phyloP scores from a whole-genome alignment of 331 rosid species.

The Pyrus hybrid region DNA sequence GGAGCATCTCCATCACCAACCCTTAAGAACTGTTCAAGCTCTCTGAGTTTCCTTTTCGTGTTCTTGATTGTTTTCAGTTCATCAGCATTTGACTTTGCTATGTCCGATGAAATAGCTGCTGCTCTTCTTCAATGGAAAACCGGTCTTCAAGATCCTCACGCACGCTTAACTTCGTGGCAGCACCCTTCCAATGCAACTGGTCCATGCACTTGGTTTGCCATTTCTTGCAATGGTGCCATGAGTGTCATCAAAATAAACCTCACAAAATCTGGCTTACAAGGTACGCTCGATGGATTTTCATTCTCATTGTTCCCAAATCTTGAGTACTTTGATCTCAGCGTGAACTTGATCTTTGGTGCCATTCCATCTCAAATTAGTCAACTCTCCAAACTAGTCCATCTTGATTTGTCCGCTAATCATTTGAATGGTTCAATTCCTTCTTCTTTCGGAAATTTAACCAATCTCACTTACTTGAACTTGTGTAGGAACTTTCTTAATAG shows the following conservation, averaged over 20 bases:
- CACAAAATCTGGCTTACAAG: constrained; percentile 7
- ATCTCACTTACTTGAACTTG: constrained; percentile 1
- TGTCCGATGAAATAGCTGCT: neutral
- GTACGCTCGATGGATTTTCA: constrained; percentile 19
- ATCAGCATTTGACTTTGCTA: neutral
- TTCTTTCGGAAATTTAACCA: constrained; percentile 10
- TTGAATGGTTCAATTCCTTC: constrained; percentile 14
- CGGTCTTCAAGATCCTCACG: neutral
- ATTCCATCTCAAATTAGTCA: constrained; percentile 15
- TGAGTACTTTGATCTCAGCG: constrained; percentile 12
- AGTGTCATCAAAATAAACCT: constrained; percentile 13
- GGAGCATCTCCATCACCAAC: neutral
- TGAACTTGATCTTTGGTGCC: constrained; percentile 2
- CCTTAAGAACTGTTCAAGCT: neutral
- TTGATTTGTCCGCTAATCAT: constrained; percentile 17
- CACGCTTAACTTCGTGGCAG: constrained; percentile 16
- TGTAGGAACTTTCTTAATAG: constrained; percentile 4
- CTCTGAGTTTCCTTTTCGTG: neutral
- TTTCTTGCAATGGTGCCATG: constrained; percentile 9
- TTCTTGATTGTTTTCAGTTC: neutral
- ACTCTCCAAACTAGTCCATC: constrained; percentile 16
- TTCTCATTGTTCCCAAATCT: constrained; percentile 20
- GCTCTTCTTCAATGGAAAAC: constrained; percentile 32
- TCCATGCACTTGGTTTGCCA: constrained; percentile 21
- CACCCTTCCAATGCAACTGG: neutral